Evolutionary conservation across 2,329 filamentous ascomycete genomes (phyloP), one percentile per base, ranked within the genome.

Genomic region (Trichoderma guizhouense): DNA sequence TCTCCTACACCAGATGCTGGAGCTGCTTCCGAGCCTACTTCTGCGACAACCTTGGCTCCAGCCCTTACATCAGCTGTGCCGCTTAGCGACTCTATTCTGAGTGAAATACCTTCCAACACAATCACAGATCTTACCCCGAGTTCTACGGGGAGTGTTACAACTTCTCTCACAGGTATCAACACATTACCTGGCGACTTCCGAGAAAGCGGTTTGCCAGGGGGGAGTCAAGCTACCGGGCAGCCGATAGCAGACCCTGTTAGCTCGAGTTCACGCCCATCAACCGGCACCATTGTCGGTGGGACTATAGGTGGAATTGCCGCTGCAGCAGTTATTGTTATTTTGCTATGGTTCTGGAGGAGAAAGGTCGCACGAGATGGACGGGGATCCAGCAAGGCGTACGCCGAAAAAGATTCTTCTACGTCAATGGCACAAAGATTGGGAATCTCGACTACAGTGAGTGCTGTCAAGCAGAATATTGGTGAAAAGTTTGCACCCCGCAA

Each of bases 291-390:
- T 57, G 85, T 85, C 1, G 87, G 85, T 11, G 84, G 86, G 51
- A 84, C 88, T 3, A 78, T 88, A 5, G 87, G 87, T 32, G 84
- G 84, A 5, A 76, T 87, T 2, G 83, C 84, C 0, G 79, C 74
- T 18, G 36, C 81, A 43, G 82, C 82, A 4, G 72, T 89, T 18
- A 75, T 87, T 26, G 83, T 80, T 0, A 82, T 89, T 53, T 73
- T 88, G 3, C 74, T 87, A 11, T 89, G 86, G 86, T 82, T 86
- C 73, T 84, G 83, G 82, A 80, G 83, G 63, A 85, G 85, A 73
- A 82, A 82, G 57, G 28, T 36, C 18, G 30, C 67, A 15, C 14
- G 14, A n/a, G 73, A 78, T 21, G n/a, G 57, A 34, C 18, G 9
- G 57, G 57, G 18, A 21, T 60, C 30, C 18, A 34, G 30, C 66